These are phyloP conservation scores for Penicillium sp. DNA, from an alignment of 2,329 filamentous ascomycete genomes.

Conservation along the genomic window DNA sequence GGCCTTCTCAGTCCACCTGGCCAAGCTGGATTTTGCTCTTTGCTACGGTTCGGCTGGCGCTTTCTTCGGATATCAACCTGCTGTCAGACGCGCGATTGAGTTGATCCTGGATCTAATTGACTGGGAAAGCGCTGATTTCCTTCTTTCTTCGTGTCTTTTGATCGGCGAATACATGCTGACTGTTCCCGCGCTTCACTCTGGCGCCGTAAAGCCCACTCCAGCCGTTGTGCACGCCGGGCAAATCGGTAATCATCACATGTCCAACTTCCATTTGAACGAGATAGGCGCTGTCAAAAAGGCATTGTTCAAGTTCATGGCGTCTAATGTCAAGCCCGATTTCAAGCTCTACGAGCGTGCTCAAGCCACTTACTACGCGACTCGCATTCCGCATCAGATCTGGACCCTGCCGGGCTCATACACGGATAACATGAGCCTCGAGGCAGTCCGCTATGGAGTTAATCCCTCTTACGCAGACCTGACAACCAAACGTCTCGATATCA, in stretches of 20 bases:
- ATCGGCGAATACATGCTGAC: slow-evolving; percentile 22
- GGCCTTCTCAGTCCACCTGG: slow-evolving; percentile 15
- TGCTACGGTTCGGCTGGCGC: slow-evolving; percentile 32
- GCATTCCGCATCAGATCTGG: slow-evolving; percentile 24
- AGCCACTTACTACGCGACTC: slow-evolving; percentile 21
- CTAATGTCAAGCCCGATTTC: slow-evolving; percentile 22
- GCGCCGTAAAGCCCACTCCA: neutral
- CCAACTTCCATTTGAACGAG: slow-evolving; percentile 13
- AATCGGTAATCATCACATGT: neutral
- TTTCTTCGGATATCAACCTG: slow-evolving; percentile 25
- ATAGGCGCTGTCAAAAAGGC: slow-evolving; percentile 11
- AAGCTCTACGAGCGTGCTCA: slow-evolving; percentile 25
- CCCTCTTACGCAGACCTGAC: slow-evolving; percentile 10
- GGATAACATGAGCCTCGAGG: slow-evolving; percentile 19
- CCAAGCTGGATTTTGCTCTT: slow-evolving; percentile 29
- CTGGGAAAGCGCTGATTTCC: slow-evolving; percentile 31
- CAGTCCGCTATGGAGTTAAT: slow-evolving; percentile 23
- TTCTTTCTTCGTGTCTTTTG: slow-evolving; percentile 29
- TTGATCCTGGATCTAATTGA: slow-evolving; percentile 23
- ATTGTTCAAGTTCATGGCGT: slow-evolving; percentile 25
- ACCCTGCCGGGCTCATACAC: slow-evolving; percentile 7
- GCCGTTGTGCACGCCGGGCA: neutral
- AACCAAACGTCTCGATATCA: slow-evolving; percentile 13
- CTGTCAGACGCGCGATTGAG: slow-evolving; percentile 27
- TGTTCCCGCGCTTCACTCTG: neutral